These are phyloP conservation scores for Erodium maritimum DNA, from an alignment of 345 rosid genomes.

Conservation along the genomic window DNA sequence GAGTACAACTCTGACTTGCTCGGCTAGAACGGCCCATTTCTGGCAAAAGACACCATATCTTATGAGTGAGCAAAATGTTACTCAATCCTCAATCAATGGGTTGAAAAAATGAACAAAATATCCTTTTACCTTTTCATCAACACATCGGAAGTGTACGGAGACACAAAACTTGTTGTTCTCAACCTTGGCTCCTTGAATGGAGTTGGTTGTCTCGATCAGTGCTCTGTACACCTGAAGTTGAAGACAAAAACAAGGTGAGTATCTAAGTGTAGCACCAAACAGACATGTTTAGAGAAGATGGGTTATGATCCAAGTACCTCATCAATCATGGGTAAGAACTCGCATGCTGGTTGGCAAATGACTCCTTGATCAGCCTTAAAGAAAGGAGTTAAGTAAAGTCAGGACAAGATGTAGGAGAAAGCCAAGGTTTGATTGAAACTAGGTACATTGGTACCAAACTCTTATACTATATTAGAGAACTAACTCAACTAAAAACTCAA, in stretches of 20 bases:
- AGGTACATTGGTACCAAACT: no score
- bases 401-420: background rate
- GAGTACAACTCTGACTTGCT: constrained; percentile 48
- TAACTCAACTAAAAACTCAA: no score
- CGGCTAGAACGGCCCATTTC: constrained; percentile 74
- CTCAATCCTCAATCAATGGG: no score
- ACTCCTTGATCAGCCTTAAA: constrained; percentile 39
- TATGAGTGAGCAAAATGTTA: background rate
- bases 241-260: background rate
- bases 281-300: background rate
- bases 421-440: background rate
- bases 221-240: constrained; percentile 37
- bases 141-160: constrained; percentile 85
- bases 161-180: constrained; percentile 86
- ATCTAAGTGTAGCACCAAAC: background rate
- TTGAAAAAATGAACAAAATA: no score
- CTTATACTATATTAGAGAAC: no score
- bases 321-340: constrained; percentile 70
- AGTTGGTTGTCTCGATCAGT: constrained; percentile 53
- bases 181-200: constrained; percentile 67
- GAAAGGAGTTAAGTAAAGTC: background rate
- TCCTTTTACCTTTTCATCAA: constrained; percentile 65
- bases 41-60: constrained; percentile 8
- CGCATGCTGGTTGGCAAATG: constrained; percentile 72
- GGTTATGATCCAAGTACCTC: constrained; percentile 26